Conservation (phyloP, 495 filamentous ascomycete species). For the Neurospora sp. region DNA sequence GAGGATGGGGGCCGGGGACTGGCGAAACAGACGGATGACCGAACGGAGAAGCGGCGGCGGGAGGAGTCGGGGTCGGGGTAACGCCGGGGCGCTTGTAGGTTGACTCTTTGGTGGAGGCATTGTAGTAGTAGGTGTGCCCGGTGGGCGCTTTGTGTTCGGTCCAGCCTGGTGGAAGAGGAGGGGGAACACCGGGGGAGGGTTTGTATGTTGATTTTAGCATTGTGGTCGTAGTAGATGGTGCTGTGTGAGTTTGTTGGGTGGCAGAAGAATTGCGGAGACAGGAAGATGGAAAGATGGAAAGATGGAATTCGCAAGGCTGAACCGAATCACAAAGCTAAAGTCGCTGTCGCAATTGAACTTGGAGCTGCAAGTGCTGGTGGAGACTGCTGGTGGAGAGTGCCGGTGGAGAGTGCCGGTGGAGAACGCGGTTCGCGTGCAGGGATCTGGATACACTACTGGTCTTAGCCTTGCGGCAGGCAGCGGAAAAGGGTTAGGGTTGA, state of each 20-base stretch:
- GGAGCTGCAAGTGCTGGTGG: neutral
- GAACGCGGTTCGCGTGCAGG: neutral
- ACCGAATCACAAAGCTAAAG: neutral
- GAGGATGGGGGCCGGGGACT: neutral
- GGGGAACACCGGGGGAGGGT: conserved; percentile 29
- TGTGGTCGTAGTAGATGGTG: neutral
- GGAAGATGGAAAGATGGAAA: neutral
- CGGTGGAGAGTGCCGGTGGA: neutral
- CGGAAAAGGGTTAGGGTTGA: neutral
- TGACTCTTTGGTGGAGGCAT: conserved; percentile 74
- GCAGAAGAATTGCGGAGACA: neutral
- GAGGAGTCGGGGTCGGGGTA: conserved; percentile 17
- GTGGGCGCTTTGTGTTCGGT: conserved; percentile 87
- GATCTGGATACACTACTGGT: neutral
- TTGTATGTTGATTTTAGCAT: conserved; percentile 61
- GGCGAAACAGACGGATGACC: neutral
- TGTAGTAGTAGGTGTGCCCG: conserved; percentile 84
- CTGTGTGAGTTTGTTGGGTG: neutral
- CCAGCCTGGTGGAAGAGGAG: conserved; percentile 71
- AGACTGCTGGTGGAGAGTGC: neutral
- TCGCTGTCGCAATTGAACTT: neutral
- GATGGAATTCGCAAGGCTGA: neutral
- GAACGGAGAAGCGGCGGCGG: conserved; percentile 1
- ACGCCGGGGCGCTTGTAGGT: conserved; percentile 66
- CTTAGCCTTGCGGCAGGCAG: neutral